phyloP scores from a whole-genome alignment of 768 basidiomycete species.

The Lactarius deliciosus region DNA sequence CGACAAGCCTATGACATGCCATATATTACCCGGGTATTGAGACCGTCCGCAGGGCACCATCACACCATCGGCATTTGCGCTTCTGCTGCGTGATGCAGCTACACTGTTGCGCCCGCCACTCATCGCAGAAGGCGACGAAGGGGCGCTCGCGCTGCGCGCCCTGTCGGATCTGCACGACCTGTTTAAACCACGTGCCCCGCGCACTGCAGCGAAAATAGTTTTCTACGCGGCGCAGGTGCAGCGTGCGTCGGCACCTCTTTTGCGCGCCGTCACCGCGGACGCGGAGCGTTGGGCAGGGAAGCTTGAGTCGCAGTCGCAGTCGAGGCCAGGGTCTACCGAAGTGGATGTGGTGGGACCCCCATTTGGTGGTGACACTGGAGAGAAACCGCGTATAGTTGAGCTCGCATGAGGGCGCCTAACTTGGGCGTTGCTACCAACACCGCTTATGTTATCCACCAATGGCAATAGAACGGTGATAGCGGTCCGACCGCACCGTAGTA shows the following conservation, averaged over 20 bases:
- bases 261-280: slow-evolving; percentile 11
- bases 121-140: slow-evolving; percentile 34
- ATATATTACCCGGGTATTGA: neutral
- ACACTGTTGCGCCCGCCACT: slow-evolving; percentile 50
- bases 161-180: slow-evolving; percentile 51
- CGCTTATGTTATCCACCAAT: neutral
- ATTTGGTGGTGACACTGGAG: neutral
- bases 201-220: slow-evolving; percentile 57
- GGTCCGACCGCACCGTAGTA: neutral
- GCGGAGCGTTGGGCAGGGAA: slow-evolving; percentile 21
- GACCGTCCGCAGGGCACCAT: slow-evolving; percentile 32
- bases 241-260: slow-evolving; percentile 1
- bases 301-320: neutral
- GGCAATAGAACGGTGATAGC: neutral
- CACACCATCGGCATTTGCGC: slow-evolving; percentile 44
- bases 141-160: slow-evolving; percentile 31
- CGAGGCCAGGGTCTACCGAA: neutral
- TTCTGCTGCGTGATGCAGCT: slow-evolving; percentile 58
- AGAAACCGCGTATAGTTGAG: slow-evolving; percentile 9
- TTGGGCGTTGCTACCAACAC: too few relatives aligned
- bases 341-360: neutral
- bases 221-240: slow-evolving; percentile 67
- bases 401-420: too few relatives aligned
- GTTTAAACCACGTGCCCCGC: slow-evolving; percentile 37
- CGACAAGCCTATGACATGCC: slow-evolving; percentile 1